A percentile compares a stretch with the other conserved stretches of the same genome.
Evolutionary conservation across 305 asterid genomes (phyloP).

Genomic region (Fraxinus latifolia): DNA sequence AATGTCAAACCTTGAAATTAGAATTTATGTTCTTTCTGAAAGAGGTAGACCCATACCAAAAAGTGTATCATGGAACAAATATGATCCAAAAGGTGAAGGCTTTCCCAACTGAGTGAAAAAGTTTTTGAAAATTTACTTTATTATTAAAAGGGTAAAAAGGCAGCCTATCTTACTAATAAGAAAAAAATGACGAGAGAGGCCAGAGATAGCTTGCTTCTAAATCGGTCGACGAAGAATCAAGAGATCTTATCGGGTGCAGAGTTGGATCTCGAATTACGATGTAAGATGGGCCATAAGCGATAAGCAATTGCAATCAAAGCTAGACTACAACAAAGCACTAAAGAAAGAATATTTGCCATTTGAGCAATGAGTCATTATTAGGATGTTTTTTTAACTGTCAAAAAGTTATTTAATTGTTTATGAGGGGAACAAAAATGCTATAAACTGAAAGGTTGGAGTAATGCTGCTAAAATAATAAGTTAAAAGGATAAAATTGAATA

Average conservation of each 20-base stretch:
- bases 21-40: background rate
- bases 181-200: background rate
- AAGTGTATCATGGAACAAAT: background rate
- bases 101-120: background rate
- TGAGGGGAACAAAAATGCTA: background rate
- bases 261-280: background rate
- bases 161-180: background rate
- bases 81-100: background rate
- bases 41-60: background rate
- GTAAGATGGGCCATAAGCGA: background rate
- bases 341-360: background rate
- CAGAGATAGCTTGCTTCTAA: background rate
- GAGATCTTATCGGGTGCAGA: background rate
- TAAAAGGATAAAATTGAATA: background rate
- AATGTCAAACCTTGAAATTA: background rate
- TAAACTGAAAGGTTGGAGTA: background rate
- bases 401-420: background rate
- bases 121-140: no score
- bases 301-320: background rate
- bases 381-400: background rate
- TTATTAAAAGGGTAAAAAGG: background rate
- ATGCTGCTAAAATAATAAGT: background rate
- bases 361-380: background rate
- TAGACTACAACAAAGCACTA: background rate
- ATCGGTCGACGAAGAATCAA: background rate